These are phyloP conservation scores for Trypanosoma boissoni DNA, from an alignment of 208 protist species.

Conservation along the genomic window DNA sequence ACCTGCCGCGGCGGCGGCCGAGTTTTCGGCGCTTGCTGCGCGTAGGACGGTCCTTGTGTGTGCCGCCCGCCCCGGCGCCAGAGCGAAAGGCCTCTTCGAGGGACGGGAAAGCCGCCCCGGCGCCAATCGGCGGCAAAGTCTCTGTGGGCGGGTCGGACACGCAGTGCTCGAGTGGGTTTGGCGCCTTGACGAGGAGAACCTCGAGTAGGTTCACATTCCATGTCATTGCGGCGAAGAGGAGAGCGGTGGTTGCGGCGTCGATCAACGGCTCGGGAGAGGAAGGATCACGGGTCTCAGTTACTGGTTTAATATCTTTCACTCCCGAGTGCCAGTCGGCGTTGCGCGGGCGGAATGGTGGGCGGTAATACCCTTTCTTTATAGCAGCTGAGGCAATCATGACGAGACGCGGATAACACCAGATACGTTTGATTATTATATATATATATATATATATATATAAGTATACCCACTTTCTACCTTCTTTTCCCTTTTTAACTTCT, in stretches of 20 bases:
- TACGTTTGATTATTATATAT: too few species aligned
- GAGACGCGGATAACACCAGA: not conserved
- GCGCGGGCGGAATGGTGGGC: not conserved
- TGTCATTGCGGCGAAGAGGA: constrained; percentile 61
- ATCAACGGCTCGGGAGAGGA: constrained; percentile 20
- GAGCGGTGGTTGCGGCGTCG: constrained; percentile 33
- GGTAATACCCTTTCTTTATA: not conserved
- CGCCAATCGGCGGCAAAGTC: not conserved
- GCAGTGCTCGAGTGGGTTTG: constrained; percentile 29
- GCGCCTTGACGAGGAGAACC: constrained; percentile 47
- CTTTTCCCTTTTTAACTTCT: not conserved
- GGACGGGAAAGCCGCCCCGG: constrained; percentile 11
- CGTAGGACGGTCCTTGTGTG: not conserved
- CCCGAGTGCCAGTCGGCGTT: not conserved
- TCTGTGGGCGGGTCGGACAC: not conserved
- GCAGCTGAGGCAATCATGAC: not conserved
- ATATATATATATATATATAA: constrained; percentile 1
- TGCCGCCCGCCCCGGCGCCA: not conserved
- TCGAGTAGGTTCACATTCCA: constrained; percentile 66
- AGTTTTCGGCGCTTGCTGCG: not conserved
- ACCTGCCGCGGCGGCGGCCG: not conserved
- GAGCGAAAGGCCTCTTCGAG: constrained; percentile 14
- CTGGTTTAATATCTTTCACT: not conserved
- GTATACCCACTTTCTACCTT: not conserved
- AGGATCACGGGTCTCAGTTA: not conserved